Evolutionary conservation across 257 asterid genomes (phyloP).

Genomic region (Nicotiana obtusifolia): DNA sequence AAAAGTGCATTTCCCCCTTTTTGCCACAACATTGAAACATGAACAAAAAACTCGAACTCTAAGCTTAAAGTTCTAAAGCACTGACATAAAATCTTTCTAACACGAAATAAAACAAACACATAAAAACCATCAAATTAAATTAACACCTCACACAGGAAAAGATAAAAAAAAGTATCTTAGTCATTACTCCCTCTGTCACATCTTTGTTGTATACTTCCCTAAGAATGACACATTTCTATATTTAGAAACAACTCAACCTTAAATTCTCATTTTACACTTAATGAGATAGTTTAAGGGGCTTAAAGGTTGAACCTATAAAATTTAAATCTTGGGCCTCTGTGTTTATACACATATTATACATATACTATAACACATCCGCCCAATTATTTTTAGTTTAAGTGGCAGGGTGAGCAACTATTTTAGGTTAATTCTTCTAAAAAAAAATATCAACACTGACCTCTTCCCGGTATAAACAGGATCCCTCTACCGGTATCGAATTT

Average conservation of each 20-base stretch:
- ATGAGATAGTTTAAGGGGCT: too few species aligned
- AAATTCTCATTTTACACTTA: too few species aligned
- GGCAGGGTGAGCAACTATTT: too few species aligned
- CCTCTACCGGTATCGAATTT: conserved; percentile 36
- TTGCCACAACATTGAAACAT: neutral
- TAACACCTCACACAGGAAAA: neutral
- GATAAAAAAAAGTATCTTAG: neutral
- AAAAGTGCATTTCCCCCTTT: neutral
- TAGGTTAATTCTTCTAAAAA: neutral
- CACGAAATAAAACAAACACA: neutral
- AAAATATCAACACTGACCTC: conserved; percentile 37
- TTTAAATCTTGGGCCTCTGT: too few species aligned
- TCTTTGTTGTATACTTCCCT: too few species aligned
- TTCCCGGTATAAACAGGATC: conserved; percentile 63
- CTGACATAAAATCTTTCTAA: neutral
- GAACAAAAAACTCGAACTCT: neutral
- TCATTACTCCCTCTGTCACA: neutral
- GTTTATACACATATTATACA: too few species aligned
- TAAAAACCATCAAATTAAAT: neutral
- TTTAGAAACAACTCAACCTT: too few species aligned
- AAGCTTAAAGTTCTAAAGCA: neutral
- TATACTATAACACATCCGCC: too few species aligned
- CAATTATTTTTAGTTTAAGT: too few species aligned
- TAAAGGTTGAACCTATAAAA: too few species aligned
- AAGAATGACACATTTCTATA: too few species aligned